A percentile compares a stretch with the other conserved stretches of the same genome.
phyloP scores from a whole-genome alignment of 163 green algal genomes.

The Trebouxiophyceae sp. region DNA sequence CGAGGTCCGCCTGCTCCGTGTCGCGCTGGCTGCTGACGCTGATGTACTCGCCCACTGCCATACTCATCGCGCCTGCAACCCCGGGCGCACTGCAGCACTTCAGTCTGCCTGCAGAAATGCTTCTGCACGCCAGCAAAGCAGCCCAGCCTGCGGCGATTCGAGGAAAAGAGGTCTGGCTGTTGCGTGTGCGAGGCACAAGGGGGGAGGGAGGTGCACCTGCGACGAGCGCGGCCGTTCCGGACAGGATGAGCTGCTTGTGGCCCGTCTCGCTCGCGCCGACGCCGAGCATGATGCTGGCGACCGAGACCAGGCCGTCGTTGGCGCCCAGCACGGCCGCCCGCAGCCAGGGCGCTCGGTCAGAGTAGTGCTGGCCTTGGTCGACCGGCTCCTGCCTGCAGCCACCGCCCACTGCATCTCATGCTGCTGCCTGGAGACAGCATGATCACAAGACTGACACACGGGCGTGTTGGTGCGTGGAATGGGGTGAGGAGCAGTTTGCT shows the following conservation, averaged over 20 bases:
- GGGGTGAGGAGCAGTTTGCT: too few relatives aligned
- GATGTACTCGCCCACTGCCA: constrained; percentile 74
- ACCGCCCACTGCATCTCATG: too few relatives aligned
- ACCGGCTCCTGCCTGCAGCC: too few relatives aligned
- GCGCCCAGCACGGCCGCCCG: constrained; percentile 67
- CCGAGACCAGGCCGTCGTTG: constrained; percentile 74
- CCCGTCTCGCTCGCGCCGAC: constrained; percentile 26
- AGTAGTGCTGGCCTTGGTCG: too few relatives aligned
- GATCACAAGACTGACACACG: not conserved
- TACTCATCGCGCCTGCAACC: constrained; percentile 56
- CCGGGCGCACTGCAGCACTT: not conserved
- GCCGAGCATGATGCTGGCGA: constrained; percentile 73
- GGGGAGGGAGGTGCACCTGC: constrained; percentile 25
- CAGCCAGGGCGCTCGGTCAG: constrained; percentile 49
- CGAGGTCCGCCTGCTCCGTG: constrained; percentile 60
- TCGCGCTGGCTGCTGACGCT: constrained; percentile 53
- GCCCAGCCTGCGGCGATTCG: too few relatives aligned
- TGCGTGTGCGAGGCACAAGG: too few relatives aligned
- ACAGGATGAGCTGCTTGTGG: constrained; percentile 27
- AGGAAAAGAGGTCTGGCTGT: too few relatives aligned
- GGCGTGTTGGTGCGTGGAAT: too few relatives aligned
- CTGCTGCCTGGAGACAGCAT: too few relatives aligned
- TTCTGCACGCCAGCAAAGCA: too few relatives aligned
- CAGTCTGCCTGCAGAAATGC: not conserved
- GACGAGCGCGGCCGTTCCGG: constrained; percentile 24